Base-by-base conservation (phyloP, 306 rosid genomes). In the Malus orientalis region DNA sequence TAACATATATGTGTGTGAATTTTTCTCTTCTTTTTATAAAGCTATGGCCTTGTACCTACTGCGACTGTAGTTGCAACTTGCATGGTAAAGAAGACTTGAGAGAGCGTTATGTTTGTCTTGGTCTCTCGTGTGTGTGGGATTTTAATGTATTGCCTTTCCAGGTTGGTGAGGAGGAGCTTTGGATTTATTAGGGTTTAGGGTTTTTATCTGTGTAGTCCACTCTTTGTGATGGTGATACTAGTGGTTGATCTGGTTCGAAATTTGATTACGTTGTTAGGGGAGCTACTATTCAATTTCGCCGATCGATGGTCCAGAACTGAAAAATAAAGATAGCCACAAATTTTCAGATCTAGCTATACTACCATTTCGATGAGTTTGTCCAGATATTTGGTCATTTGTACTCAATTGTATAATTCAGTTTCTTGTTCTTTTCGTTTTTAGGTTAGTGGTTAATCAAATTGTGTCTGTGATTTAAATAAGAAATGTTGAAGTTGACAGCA, bases 11-110 rank as follows among this genome's bases (percentile, higher is more conserved):
- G 62, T 42, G 19, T 80, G 51, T 30, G 42, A 49, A 62, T 32
- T 49, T 71, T 38, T 79, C 74, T 80, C 87, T 45, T 78, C 81
- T 79, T 83, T 75, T 75, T 18, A 81, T 76, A 84, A 88, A 83
- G 78, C 22, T 10, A 45, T 40, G 33, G 14, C 18, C 23, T 65
- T 22, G 67, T 71, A 78, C 84, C 81, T 36, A 80, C 82, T 53
- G n/a, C 78, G 23, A 72, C 81, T 74, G 40, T 36, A 36, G 40
- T 36, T 36, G 9, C 40, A 36, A 74, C 38, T 77, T 78, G 59
- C 53, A 75, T 9, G 68, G 71, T 71, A 74, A 87, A 84, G 79
- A 77, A 69, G 68, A 61, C 76, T 60, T 58, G 76, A 18, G 53
- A 76, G 81, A 86, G 82, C 83, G 84, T 71, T 85, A 8, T 75